These are phyloP conservation scores for Spencermartinsiella ligniputridi DNA, from an alignment of 1,139 yeast species.

Conservation along the genomic window DNA sequence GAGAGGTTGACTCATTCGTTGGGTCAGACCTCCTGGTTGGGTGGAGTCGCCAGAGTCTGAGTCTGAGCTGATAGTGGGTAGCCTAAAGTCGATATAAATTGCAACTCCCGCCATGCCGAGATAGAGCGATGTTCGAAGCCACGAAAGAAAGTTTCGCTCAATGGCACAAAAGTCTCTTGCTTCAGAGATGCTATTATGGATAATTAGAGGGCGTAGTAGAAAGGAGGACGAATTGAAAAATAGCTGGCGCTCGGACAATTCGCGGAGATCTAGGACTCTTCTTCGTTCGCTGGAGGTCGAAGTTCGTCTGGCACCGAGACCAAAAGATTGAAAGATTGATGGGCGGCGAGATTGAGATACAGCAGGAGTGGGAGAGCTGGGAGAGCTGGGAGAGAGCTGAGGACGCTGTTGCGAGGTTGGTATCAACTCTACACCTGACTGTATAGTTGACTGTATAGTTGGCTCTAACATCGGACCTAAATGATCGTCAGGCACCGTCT, in stretches of 20 bases:
- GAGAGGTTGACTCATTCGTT: constrained; percentile 15
- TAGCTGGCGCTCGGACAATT: background rate
- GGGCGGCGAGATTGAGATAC: no score
- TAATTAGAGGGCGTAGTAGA: constrained; percentile 16
- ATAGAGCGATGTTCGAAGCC: constrained; percentile 24
- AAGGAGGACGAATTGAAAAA: background rate
- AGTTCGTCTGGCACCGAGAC: no score
- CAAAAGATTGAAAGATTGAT: no score
- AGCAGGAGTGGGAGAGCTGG: no score
- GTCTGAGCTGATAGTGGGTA: constrained; percentile 11
- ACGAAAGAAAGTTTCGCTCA: constrained; percentile 33
- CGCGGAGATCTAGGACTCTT: background rate
- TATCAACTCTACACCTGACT: no score
- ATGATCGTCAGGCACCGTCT: no score
- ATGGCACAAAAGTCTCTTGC: constrained; percentile 35
- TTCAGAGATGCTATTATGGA: constrained; percentile 32
- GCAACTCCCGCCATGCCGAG: constrained; percentile 31
- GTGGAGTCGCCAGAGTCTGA: constrained; percentile 1
- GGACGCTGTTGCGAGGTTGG: no score
- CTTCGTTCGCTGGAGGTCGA: background rate
- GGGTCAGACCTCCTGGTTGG: constrained; percentile 3
- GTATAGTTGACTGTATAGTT: no score
- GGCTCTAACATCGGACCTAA: no score
- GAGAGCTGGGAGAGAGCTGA: no score
- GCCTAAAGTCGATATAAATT: constrained; percentile 19